phyloP scores from a whole-genome alignment of 352 stramenopile species.

The Globisporangium middletonii region DNA sequence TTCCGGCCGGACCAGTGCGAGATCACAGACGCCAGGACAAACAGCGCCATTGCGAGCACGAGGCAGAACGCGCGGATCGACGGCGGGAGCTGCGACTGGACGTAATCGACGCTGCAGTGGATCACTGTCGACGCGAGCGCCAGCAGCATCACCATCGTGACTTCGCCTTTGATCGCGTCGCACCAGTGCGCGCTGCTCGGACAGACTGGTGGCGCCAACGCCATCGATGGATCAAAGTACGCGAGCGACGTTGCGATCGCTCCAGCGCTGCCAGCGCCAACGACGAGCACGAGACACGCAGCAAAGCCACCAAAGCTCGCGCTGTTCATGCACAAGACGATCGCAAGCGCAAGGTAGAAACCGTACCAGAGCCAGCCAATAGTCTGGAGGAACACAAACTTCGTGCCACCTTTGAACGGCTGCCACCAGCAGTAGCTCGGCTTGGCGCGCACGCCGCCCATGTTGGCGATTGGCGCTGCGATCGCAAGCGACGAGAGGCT shows the following conservation, averaged over 20 bases:
- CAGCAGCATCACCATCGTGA: conserved; percentile 35
- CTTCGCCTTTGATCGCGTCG: conserved; percentile 19
- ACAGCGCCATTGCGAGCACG: conserved; percentile 22
- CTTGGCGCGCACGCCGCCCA: conserved; percentile 26
- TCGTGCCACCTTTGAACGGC: conserved; percentile 45
- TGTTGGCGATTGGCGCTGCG: conserved; percentile 31
- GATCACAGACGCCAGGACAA: conserved; percentile 23
- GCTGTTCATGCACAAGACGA: conserved; percentile 40
- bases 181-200: background rate
- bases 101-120: conserved; percentile 32
- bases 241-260: conserved; percentile 29
- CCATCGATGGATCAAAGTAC: conserved; percentile 21
- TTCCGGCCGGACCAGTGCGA: conserved; percentile 27
- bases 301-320: conserved; percentile 19
- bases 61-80: conserved; percentile 13
- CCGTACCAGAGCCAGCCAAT: conserved; percentile 58
- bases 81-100: conserved; percentile 18
- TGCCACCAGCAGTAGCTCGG: conserved; percentile 38
- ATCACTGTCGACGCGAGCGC: conserved; percentile 29
- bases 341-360: conserved; percentile 30
- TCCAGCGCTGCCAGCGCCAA: conserved; percentile 21
- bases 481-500: conserved; percentile 26
- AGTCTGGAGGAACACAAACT: conserved; percentile 54
- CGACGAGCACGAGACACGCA: conserved; percentile 23
- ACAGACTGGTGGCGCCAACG: background rate